Evolutionary conservation across 306 rosid species (phyloP), one percentile per base, ranked within the genome.

Genomic region (Leucaena leucocephala): DNA sequence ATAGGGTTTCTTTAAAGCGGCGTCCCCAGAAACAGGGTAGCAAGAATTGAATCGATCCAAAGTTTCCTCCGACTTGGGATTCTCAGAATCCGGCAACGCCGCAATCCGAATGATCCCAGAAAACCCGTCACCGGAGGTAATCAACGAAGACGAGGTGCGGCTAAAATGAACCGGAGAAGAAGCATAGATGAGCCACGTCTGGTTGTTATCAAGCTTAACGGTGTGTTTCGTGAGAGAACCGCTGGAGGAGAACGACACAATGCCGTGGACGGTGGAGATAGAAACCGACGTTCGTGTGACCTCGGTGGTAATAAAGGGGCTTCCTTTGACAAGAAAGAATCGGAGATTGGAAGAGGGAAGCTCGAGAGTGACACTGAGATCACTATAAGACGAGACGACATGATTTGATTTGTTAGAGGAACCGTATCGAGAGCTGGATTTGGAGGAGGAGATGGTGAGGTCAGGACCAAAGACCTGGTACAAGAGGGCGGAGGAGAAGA

Each of bases 251-350:
- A 87, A 82, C 1, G 91, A 82, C 36, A 91, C 86, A 49, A 94
- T 84, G 1, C 88, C 88, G 59, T 92, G 97, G 59, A 84, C 83
- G 59, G 97, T 94, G 12, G 91, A 76, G 78, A 94, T 82, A 1
- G 93, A 89, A 73, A 94, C 76, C 36, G 68, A 50, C 15, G 94
- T 82, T 22, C 58, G 76, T 7, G 85, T 79, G 9, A 87, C 91
- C 13, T 91, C 65, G 19, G 85, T 36, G 1, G 97, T 92, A n/a
- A 94, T 42, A 76, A 80, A 94, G 33, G 98, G 98, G 76, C 93
- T 94, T 35, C 98, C 98, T 16, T 97, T 89, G 4, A 88, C 97
- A 38, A 92, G 98, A 14, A 86, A 88, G 83, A 90, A 89, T 0
- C 90, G 75, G 22, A 94, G 87, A 77, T 91, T 86, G 19, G 90